Base-by-base conservation (phyloP, 306 rosid genomes). In the Pueraria montana region DNA sequence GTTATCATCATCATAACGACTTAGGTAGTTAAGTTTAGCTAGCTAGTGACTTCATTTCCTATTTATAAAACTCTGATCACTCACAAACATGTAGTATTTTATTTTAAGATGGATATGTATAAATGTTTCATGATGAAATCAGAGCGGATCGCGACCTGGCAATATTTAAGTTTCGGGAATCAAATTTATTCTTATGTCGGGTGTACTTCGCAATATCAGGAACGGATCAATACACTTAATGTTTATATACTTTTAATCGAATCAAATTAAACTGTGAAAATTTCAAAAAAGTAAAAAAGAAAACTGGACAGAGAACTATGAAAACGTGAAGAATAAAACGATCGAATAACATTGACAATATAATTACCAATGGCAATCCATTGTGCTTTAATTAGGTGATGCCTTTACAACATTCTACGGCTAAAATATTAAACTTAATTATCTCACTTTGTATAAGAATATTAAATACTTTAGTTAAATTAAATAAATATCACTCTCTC, bases 351-450 rank as follows among this genome's bases (percentile, higher is more conserved):
- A 43, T 42, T 17, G 71, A 23, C 43, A 38, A 76, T 4, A 26
- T 59, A 55, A 6, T 32, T 58, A 6, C 34, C 26, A 5, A 58
- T 14, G 42, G 42, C 52, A 21, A 42, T 23, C 69, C 55, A 43
- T 61, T 42, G 24, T 18, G 55, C 80, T 76, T 59, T 76, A 34
- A 6, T 34, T 34, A 40, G 11, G 20, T 2, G 43, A 43, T 59
- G 45, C 62, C 46, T 77, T 62, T 43, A 17, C 80, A 76, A 24
- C 56, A 23, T 76, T 76, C 61, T 26, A 45, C 52, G 71, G 42
- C 45, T 23, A 59, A 21, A 59, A 77, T 76, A 38, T 58, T 58
- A n/a, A 77, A 46, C 21, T 16, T 46, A 27, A 46, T 62, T 20
- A 11, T 45, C 18, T n/a, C 45, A 23, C 23, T 55, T 56, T 40